Percentiles rank a stretch among this genome's conserved stretches.
Evolutionary conservation across 805 yeast species (phyloP).

Genomic region (Pichia nanzhaoensis): DNA sequence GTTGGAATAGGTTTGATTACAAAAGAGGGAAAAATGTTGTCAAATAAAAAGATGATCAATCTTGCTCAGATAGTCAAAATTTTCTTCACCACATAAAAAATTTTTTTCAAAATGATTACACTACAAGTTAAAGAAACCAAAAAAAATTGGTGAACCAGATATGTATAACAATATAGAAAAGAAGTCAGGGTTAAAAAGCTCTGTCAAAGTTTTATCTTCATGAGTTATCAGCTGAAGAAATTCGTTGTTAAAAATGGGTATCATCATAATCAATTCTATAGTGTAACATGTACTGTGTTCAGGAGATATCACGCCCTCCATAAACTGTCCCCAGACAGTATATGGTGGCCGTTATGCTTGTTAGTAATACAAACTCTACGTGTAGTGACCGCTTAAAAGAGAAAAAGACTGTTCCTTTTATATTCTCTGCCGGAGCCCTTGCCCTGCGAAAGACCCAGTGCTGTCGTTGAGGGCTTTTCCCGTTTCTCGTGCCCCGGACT

Average conservation of each 20-base stretch:
- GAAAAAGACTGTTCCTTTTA: no score
- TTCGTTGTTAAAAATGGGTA: conserved; percentile 26
- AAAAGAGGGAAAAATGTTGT: background rate
- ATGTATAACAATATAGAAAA: background rate
- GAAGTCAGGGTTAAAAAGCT: conserved; percentile 35
- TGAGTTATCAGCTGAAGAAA: conserved; percentile 32
- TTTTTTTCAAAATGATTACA: no score
- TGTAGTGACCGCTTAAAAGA: no score
- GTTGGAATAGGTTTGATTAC: background rate
- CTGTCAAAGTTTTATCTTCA: conserved; percentile 31
- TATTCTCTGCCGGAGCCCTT: no score
- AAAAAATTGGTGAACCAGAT: no score
- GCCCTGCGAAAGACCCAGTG: no score
- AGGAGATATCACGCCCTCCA: background rate
- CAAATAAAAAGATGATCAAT: background rate
- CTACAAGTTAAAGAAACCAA: no score
- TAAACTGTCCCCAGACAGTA: no score
- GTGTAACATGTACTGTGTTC: background rate
- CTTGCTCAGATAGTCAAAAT: background rate
- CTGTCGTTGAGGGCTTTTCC: no score
- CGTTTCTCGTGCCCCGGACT: no score
- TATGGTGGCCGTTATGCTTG: no score
- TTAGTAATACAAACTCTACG: no score
- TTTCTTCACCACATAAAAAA: background rate
- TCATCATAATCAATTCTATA: conserved; percentile 20